These are phyloP conservation scores for Psidium guajava DNA, from an alignment of 345 rosid genomes.

Conservation along the genomic window DNA sequence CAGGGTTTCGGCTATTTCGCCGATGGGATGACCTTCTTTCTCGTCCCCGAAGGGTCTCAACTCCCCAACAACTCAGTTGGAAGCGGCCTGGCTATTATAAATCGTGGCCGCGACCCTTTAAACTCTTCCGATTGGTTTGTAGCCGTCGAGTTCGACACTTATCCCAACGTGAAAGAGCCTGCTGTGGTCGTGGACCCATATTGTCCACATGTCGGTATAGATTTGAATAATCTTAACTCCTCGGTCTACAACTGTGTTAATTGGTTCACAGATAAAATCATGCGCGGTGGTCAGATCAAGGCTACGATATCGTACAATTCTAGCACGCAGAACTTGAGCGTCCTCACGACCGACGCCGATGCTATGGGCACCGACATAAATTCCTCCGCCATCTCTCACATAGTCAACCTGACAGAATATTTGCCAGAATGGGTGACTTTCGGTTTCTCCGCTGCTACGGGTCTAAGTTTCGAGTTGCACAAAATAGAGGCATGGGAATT, in stretches of 20 bases:
- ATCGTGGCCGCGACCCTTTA: neutral
- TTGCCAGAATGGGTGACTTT: neutral
- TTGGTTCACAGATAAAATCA: neutral
- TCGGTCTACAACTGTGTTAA: rapidly evolving
- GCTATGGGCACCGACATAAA: rapidly evolving
- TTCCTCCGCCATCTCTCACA: neutral
- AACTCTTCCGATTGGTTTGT: neutral
- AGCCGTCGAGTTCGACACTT: conserved; percentile 12
- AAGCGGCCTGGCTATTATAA: neutral
- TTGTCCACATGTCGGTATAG: conserved; percentile 1
- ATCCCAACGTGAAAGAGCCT: neutral
- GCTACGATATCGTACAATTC: neutral
- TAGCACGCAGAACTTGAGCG: neutral
- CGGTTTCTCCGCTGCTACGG: neutral
- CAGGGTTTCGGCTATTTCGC: no score
- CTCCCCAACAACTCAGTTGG: neutral
- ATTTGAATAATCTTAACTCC: neutral
- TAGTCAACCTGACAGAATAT: neutral
- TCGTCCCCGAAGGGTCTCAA: neutral
- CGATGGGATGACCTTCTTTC: conserved; percentile 12
- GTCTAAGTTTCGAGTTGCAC: rapidly evolving
- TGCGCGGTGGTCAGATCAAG: rapidly evolving
- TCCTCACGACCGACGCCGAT: rapidly evolving
- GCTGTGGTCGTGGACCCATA: neutral
- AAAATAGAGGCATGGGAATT: neutral